Base-by-base conservation (phyloP, 2,329 filamentous ascomycete species). In the Chrysosporium keratinophilum region DNA sequence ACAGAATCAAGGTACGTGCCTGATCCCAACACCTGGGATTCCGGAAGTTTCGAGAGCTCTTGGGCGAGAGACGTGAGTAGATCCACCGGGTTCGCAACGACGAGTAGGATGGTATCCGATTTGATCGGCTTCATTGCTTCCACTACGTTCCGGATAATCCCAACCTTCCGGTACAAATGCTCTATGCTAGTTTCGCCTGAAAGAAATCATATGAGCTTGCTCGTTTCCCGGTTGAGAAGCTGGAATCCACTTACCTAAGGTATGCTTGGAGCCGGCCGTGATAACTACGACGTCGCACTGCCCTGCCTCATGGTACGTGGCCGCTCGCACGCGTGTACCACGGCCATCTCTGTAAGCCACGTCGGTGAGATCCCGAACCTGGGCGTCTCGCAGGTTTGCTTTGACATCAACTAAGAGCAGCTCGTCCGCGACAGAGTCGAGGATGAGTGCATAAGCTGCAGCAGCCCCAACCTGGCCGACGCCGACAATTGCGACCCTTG, bases 61-160 rank as follows among this genome's bases (percentile, higher is more conserved):
- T 71, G 70, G 3, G 73, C 75, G 49, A 79, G 70, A 44, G 74
- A 72, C 1, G 78, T 78, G 34, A 80, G 65, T 28, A 80, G 66
- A 59, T 80, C 78, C 17, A 80, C 76, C 0, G 78, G 78, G 60
- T 79, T 79, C 1, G 78, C 71, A 2, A 79, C 76, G 1, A 79
- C 63, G 0, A 80, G 64, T 0, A 80, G 61, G 31, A 80, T 71
- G 0, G 76, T 68, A 52, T 77, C 69, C 2, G 69, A 63, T 23
- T 65, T 67, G 53, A 80, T 74, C 0, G 76, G 76, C 11, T 67
- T 68, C 71, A 80, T 77, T 34, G 68, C 67, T 2, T 68, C 63
- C 33, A 79, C 69, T 14, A 76, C 72, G n/a, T 67, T 72, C 4
- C 68, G 67, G 23, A 79, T 61, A 45, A 79, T 76, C 19, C 69